phyloP scores from a whole-genome alignment of 257 asterid species.

The Solanum pimpinellifolium region DNA sequence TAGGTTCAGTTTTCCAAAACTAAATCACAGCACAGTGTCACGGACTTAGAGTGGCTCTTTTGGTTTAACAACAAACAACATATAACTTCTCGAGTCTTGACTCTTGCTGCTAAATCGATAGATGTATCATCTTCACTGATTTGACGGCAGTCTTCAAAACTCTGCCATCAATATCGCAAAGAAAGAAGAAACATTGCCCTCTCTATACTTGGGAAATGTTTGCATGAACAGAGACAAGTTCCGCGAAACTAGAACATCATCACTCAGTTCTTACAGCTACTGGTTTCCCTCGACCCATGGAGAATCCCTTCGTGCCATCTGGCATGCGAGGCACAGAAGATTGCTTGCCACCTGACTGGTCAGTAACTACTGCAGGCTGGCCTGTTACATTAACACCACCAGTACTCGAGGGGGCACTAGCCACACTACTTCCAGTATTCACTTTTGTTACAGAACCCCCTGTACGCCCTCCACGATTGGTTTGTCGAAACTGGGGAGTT shows the following conservation, averaged over 20 bases:
- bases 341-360: conserved; percentile 32
- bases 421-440: not conserved
- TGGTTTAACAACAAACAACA: not conserved
- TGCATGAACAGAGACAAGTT: not conserved
- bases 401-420: not conserved
- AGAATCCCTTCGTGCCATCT: conserved; percentile 88
- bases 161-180: not conserved
- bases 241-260: not conserved
- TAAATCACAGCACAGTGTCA: not conserved
- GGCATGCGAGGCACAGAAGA: conserved; percentile 88
- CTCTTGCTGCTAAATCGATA: not conserved
- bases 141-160: not conserved
- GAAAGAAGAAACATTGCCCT: conserved; percentile 1
- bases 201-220: not conserved
- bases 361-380: conserved; percentile 9
- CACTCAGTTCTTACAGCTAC: conserved; percentile 30
- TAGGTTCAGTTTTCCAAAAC: not conserved
- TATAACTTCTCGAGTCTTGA: not conserved
- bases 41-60: not conserved
- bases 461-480: conserved; percentile 17
- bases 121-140: not conserved
- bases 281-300: conserved; percentile 88
- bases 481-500: conserved; percentile 26
- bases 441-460: conserved; percentile 12
- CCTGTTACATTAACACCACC: not conserved